Percentiles rank a stretch among this genome's conserved stretches.
Conservation (phyloP, 1,284 basidiomycete species). For the Moniliella sp. region DNA sequence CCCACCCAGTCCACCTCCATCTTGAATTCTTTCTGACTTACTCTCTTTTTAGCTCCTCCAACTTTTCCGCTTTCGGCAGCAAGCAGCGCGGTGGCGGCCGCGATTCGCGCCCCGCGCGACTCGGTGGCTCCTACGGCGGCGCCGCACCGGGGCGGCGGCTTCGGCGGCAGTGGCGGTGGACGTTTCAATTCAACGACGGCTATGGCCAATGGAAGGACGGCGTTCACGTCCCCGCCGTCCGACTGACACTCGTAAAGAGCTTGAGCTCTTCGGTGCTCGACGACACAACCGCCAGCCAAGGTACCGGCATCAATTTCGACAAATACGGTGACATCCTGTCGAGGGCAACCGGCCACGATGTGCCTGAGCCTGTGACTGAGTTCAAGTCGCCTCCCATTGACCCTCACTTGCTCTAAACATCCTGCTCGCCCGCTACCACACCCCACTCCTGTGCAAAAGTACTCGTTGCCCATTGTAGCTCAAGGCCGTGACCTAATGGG, state of each 20-base stretch:
- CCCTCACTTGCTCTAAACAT: constrained; percentile 82
- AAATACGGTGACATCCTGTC: constrained; percentile 99
- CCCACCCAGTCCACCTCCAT: no score
- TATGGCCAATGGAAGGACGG: constrained; percentile 71
- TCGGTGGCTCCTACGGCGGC: neutral
- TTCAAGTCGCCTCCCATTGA: constrained; percentile 81
- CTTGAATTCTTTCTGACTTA: no score
- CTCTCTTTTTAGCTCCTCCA: no score
- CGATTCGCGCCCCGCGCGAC: neutral
- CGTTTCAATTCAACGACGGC: constrained; percentile 37
- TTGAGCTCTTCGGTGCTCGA: constrained; percentile 88
- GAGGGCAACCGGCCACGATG: constrained; percentile 82
- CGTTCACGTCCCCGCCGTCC: constrained; percentile 61
- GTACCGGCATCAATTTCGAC: constrained; percentile 98
- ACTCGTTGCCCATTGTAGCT: constrained; percentile 93
- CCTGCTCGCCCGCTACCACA: constrained; percentile 67
- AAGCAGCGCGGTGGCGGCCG: no score
- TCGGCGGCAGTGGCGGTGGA: constrained; percentile 7
- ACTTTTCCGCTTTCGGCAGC: no score
- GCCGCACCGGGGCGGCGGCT: neutral
- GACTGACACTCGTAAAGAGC: constrained; percentile 67
- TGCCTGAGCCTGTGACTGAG: constrained; percentile 70
- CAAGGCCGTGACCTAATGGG: constrained; percentile 84
- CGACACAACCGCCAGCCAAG: constrained; percentile 43
- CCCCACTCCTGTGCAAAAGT: constrained; percentile 98